phyloP scores from a whole-genome alignment of 1,139 yeast genomes.

The Debaryomyces udenii region DNA sequence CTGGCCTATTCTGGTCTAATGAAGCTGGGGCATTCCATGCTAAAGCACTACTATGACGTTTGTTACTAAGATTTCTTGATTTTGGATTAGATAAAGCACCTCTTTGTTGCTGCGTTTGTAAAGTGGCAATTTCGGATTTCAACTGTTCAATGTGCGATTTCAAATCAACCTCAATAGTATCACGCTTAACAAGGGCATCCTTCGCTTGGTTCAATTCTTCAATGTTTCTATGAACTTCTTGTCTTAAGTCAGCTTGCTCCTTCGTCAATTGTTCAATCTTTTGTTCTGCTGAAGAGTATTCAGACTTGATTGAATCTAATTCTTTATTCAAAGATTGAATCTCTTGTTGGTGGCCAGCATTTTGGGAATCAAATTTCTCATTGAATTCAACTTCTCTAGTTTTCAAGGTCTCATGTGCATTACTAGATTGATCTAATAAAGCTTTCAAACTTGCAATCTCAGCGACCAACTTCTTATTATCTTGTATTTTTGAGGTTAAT shows the following conservation, averaged over 20 bases:
- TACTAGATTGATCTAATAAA: slow-evolving; percentile 60
- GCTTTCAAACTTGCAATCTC: slow-evolving; percentile 62
- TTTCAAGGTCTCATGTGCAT: slow-evolving; percentile 59
- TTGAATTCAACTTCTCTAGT: slow-evolving; percentile 58
- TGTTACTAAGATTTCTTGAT: slow-evolving; percentile 32
- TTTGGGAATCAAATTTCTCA: slow-evolving; percentile 47
- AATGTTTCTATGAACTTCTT: slow-evolving; percentile 62
- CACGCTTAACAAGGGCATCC: slow-evolving; percentile 62
- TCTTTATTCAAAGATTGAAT: slow-evolving; percentile 59
- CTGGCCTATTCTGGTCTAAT: slow-evolving; percentile 51
- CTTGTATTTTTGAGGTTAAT: slow-evolving; percentile 74
- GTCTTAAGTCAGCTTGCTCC: slow-evolving; percentile 65
- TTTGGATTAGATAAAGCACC: slow-evolving; percentile 29
- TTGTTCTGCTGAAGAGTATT: slow-evolving; percentile 61
- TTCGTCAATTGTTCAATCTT: slow-evolving; percentile 66
- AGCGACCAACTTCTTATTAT: slow-evolving; percentile 69
- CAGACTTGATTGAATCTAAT: slow-evolving; percentile 56
- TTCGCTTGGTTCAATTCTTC: slow-evolving; percentile 67
- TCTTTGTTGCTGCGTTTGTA: slow-evolving; percentile 40
- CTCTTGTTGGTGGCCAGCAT: slow-evolving; percentile 52
- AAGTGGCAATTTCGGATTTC: slow-evolving; percentile 62
- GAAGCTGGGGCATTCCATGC: slow-evolving; percentile 39
- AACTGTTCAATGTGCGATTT: slow-evolving; percentile 70
- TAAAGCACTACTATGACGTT: slow-evolving; percentile 48
- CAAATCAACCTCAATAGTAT: slow-evolving; percentile 69